Evolutionary conservation across 2,329 filamentous ascomycete genomes (phyloP), one percentile per base, ranked within the genome.

Genomic region (Trichoderma pleuroti): DNA sequence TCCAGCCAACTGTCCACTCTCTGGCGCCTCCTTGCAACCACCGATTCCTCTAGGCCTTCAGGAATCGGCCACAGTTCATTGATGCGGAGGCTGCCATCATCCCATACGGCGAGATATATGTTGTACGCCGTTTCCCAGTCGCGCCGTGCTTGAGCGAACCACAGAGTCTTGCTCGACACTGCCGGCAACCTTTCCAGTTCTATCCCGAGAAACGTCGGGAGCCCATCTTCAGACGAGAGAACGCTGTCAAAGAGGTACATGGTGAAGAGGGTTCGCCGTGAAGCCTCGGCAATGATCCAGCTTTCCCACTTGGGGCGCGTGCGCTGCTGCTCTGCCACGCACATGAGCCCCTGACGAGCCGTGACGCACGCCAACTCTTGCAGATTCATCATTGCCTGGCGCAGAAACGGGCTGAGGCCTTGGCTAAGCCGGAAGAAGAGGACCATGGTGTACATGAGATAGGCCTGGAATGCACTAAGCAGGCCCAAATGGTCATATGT

Each of bases 171-270:
- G 34, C 75, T 78, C 1, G 80, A 77, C 0, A 86, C 83, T 0
- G 82, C 83, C 0, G 79, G 81, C 0, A 88, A 72, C 0, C 81
- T 82, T 2, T 73, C 76, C 16, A 88, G 76, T 73, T 88, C 87
- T 0, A 79, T 82, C 0, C 83, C 86, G 0, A 87, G 75, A 62
- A 84, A 87, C 0, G 82, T 84, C 0, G 84, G 82, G 0, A 85
- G 73, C 0, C 79, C 79, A 6, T 85, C 80, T 10, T 82, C 78
- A 0, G 81, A 75, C 1, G 82, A 81, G 8, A 87, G 81, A 0
- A 86, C 75, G 54, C 82, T 86, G 70, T 86, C 85, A 56, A 88
- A 83, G 4, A 88, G 76, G 68, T 87, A 88, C 81, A 87, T 85
- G 0, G 81, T 79, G 70, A 82, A 87, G 0, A 89, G 71, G 0